Base-by-base conservation (phyloP, 306 rosid species). In the Oxytropis ochrocephala region DNA sequence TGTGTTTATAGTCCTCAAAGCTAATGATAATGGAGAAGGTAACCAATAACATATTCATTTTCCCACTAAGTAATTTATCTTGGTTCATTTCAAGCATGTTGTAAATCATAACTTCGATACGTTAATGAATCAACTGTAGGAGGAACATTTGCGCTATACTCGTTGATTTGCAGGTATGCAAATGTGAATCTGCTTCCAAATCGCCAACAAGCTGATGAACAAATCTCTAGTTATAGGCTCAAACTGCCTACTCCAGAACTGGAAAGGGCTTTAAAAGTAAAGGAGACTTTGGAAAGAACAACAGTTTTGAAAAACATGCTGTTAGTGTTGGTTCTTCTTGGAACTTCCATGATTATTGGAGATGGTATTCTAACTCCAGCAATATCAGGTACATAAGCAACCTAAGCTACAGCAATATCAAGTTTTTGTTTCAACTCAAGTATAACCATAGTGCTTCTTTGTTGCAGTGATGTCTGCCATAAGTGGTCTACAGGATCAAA, bases 1-100 rank as follows among this genome's bases (percentile, higher is more conserved):
- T 77, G 95, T 90, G 58, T 94, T 91, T 66, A 86, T 94, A 48
- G 99, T 91, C 75, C 99, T 94, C 67, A 90, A 86, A 82, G 99
- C 99, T 79, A 94, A 94, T 80, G 99, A 94, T 46, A 94, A 81
- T 70, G 99, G 99, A 41, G 96, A 94, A 88, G 99, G 99, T 89
- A 70, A 51, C 69, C 69, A 18, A 12, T 24, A 24, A 1, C 29
- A 24, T 24, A 60, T 75, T 69, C 60, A 43, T 39, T 38, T 59
- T 57, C 54, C 47, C 53, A 38, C 12, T 61, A 8, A 65, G 29
- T 58, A 73, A 14, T 75, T 39, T 68, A 11, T 52, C 38, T 44
- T 42, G 69, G 49, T 73, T 79, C 53, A 21, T 61, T 75, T 47
- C 33, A 66, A 58, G 46, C 55, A 9, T 66, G 17, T 46, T 29